phyloP scores from a whole-genome alignment of 495 filamentous ascomycete species.

The Penicillium maclennaniae region DNA sequence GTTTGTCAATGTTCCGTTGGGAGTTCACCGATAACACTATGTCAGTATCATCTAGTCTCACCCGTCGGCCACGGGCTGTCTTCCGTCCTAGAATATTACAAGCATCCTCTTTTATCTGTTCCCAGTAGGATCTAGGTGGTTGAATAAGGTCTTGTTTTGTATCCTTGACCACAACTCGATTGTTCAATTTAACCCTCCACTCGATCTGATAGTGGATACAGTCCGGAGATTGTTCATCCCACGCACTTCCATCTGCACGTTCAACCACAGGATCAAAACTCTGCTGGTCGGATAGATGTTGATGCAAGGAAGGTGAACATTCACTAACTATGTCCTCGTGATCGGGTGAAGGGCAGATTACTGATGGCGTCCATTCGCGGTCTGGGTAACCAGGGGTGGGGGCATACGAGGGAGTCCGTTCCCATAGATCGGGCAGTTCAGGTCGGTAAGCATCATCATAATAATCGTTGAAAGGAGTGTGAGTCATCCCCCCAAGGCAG shows the following conservation, averaged over 20 bases:
- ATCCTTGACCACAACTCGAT: slow-evolving; percentile 24
- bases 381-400: slow-evolving; percentile 19
- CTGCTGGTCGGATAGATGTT: not conserved
- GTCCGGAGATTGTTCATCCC: slow-evolving; percentile 28
- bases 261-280: not conserved
- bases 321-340: slow-evolving; percentile 15
- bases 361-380: slow-evolving; percentile 18
- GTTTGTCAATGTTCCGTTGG: no score
- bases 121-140: slow-evolving; percentile 25
- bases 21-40: slow-evolving; percentile 3
- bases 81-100: slow-evolving; percentile 5
- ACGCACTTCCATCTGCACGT: slow-evolving; percentile 27
- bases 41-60: slow-evolving; percentile 16
- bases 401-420: slow-evolving; percentile 11
- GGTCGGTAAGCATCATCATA: slow-evolving; percentile 12
- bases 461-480: slow-evolving; percentile 4
- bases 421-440: slow-evolving; percentile 4
- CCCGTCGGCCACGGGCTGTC: slow-evolving; percentile 8
- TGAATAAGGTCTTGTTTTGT: slow-evolving; percentile 28
- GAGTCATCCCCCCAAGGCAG: no score
- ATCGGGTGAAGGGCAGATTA: slow-evolving; percentile 14
- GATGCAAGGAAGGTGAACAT: not conserved
- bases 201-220: slow-evolving; percentile 37
- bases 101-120: slow-evolving; percentile 8
- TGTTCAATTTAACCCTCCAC: slow-evolving; percentile 31